These are phyloP conservation scores for Geranium brycei DNA, from an alignment of 345 rosid species.

Conservation along the genomic window DNA sequence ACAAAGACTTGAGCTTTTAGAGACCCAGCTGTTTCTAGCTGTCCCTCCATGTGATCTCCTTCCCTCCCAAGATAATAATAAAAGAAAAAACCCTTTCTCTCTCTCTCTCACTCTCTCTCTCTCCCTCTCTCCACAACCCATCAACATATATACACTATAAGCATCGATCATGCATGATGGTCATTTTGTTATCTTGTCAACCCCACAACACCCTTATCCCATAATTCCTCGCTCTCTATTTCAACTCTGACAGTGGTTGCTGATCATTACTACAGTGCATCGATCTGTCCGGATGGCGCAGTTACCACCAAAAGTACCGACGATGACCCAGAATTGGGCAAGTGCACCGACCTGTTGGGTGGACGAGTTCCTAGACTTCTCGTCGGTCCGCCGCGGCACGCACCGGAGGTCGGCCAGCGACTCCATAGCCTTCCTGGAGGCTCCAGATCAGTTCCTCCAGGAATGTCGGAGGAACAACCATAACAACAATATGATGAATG, in stretches of 20 bases:
- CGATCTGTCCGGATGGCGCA: slow-evolving; percentile 4
- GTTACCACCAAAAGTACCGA: slow-evolving; percentile 3
- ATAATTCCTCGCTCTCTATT: too few species aligned
- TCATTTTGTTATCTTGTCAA: slow-evolving; percentile 18
- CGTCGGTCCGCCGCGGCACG: slow-evolving; percentile 45
- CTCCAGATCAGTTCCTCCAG: slow-evolving; percentile 6
- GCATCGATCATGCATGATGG: slow-evolving; percentile 2
- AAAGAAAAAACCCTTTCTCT: too few species aligned
- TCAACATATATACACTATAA: not conserved
- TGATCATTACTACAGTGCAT: not conserved
- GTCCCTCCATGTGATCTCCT: slow-evolving; percentile 46
- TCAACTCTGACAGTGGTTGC: not conserved
- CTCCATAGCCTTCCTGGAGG: slow-evolving; percentile 61
- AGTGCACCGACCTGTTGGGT: slow-evolving; percentile 44
- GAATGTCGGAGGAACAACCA: not conserved
- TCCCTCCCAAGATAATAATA: not conserved
- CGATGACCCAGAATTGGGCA: slow-evolving; percentile 2
- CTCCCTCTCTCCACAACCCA: not conserved
- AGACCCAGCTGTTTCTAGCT: slow-evolving; percentile 50
- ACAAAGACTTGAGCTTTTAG: slow-evolving; percentile 15
- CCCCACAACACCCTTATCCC: too few species aligned
- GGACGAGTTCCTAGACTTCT: slow-evolving; percentile 83
- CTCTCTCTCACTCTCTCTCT: not conserved
- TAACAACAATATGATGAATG: not conserved
- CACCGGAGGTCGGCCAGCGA: slow-evolving; percentile 87